Conservation (phyloP, 2,329 filamentous ascomycete species). For the Aspergillus pseudoterreus region DNA sequence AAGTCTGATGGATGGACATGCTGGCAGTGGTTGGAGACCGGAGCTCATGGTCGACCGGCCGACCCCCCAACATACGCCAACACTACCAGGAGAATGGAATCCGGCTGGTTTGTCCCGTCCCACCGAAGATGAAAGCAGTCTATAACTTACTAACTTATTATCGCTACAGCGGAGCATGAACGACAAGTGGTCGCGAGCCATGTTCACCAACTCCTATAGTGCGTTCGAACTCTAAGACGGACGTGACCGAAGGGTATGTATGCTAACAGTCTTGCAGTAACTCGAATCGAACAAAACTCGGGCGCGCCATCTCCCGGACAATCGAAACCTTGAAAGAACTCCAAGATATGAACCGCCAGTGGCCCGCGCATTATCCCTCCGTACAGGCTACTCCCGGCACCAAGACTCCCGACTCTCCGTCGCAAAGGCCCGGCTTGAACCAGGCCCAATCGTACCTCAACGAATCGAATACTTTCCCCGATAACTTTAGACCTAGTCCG, state of each 20-base stretch:
- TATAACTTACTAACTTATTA: conserved; percentile 13
- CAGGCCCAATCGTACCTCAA: conserved; percentile 35
- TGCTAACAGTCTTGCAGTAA: conserved; percentile 52
- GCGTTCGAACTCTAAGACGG: conserved; percentile 16
- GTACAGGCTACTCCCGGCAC: conserved; percentile 17
- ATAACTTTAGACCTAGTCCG: conserved; percentile 46
- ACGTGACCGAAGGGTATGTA: neutral
- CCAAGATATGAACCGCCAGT: conserved; percentile 83
- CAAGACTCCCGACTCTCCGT: conserved; percentile 19
- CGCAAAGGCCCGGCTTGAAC: conserved; percentile 33
- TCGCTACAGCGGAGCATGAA: conserved; percentile 55
- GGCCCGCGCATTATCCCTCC: conserved; percentile 94
- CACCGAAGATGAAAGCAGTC: neutral
- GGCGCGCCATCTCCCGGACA: conserved; percentile 79
- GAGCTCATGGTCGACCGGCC: conserved; percentile 56
- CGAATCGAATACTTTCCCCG: conserved; percentile 17
- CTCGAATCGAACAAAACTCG: conserved; percentile 81
- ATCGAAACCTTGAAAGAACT: conserved; percentile 79
- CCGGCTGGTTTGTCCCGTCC: conserved; percentile 33
- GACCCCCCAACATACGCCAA: conserved; percentile 54
- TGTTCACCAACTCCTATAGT: conserved; percentile 87
- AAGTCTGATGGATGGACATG: conserved; percentile 44
- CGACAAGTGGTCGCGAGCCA: conserved; percentile 70
- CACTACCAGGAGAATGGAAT: conserved; percentile 46
- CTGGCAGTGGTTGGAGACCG: conserved; percentile 51